A percentile compares a stretch with the other conserved stretches of the same genome.
phyloP scores from a whole-genome alignment of 2,329 filamentous ascomycete species.

The Leptographium galeiforme region DNA sequence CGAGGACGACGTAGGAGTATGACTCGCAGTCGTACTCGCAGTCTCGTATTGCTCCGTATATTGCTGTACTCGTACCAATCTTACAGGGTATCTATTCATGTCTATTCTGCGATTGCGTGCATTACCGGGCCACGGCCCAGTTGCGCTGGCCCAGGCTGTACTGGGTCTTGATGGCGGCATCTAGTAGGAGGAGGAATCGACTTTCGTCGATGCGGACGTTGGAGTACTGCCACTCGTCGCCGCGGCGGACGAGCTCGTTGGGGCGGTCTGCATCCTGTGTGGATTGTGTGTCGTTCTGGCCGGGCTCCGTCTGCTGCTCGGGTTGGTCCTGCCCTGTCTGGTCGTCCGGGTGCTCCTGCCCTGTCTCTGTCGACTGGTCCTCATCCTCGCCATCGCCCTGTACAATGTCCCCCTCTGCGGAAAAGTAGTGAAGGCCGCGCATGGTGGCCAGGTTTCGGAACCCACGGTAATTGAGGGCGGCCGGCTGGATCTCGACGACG shows the following conservation, averaged over 20 bases:
- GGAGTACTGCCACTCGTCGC: conserved; percentile 5
- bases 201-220: conserved; percentile 6
- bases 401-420: conserved; percentile 16
- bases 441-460: conserved; percentile 29
- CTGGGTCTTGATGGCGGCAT: conserved; percentile 7
- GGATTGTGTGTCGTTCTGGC: too few species aligned
- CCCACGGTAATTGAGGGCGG: conserved; percentile 20
- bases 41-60: too few species aligned
- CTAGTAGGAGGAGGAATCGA: conserved; percentile 7
- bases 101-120: too few species aligned
- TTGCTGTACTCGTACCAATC: too few species aligned
- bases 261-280: neutral
- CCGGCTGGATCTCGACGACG: conserved; percentile 27
- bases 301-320: neutral
- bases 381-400: neutral
- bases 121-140: neutral
- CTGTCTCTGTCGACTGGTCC: too few species aligned
- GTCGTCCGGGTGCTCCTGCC: neutral
- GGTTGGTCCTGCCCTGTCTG: neutral
- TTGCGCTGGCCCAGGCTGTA: conserved; percentile 4
- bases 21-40: too few species aligned
- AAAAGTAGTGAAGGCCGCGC: conserved; percentile 23
- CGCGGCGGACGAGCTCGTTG: neutral
- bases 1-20: too few species aligned
- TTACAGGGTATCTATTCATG: neutral